Percentiles rank a stretch among this genome's conserved stretches.
phyloP scores from a whole-genome alignment of 139 green algal genomes.

The Coccomyxa sp. region DNA sequence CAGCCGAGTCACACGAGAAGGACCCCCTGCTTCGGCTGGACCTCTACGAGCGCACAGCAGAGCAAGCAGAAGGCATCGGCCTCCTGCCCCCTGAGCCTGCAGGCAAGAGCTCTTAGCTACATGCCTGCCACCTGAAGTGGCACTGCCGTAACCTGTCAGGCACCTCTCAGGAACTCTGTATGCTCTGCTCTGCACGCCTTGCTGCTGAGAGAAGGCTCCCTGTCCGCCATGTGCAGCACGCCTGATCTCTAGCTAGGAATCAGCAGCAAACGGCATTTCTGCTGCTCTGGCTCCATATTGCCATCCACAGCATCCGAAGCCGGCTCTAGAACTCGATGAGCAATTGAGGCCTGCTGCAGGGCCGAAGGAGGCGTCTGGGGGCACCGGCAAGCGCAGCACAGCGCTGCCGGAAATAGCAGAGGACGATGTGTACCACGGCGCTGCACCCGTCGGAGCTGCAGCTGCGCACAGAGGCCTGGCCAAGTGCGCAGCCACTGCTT shows the following conservation, averaged over 20 bases:
- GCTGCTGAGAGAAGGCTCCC: too few relatives aligned
- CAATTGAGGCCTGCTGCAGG: conserved; percentile 14
- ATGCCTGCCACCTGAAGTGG: neutral
- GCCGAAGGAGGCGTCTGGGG: neutral
- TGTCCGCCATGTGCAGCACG: too few relatives aligned
- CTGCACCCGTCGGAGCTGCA: conserved; percentile 11
- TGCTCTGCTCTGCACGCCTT: too few relatives aligned
- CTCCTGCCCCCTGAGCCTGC: too few relatives aligned
- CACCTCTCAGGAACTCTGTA: too few relatives aligned
- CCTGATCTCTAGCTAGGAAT: too few relatives aligned
- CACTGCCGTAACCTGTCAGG: too few relatives aligned
- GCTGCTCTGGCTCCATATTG: too few relatives aligned
- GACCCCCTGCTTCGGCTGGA: conserved; percentile 23
- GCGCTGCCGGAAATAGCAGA: conserved; percentile 3
- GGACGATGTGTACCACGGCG: conserved; percentile 21
- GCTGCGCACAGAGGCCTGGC: conserved; percentile 5
- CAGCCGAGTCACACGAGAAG: conserved; percentile 1
- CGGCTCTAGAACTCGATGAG: too few relatives aligned
- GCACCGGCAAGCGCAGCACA: neutral
- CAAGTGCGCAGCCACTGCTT: neutral
- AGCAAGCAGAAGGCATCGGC: conserved; percentile 23
- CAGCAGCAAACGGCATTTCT: too few relatives aligned
- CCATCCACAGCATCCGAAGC: too few relatives aligned
- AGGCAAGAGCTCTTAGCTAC: neutral
- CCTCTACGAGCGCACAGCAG: conserved; percentile 30